Evolutionary conservation across 768 basidiomycete species (phyloP), one percentile per base, ranked within the genome.

Genomic region (Porpolomopsis calyptriformis): DNA sequence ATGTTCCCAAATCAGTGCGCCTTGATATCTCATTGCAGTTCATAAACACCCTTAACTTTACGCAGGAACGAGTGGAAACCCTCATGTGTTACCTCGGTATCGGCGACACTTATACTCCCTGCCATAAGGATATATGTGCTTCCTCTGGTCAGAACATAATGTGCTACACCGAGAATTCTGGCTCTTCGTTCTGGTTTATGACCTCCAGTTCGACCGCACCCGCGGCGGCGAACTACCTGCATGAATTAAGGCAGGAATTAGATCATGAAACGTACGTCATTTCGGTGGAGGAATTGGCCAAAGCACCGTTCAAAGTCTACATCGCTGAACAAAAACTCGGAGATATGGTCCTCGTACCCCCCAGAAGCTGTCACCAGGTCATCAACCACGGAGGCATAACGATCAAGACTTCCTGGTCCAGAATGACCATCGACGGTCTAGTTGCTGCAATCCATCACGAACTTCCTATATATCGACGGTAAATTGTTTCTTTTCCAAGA

Each of bases 171-270:
- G 83, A 86, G 56, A 64, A 77, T 19, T 70, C 63, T 33, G 85
- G 81, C 0, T 82, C 80, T 1, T 80, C 86, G 1, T 85, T 79
- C 56, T 90, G 87, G 88, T 89, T 90, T 62, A 86, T 91, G 83
- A 87, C 88, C 1, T 66, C 71, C 49, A 69, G 76, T 22, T 68
- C 74, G 0, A 73, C 70, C 48, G 77, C 82, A 11, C 66, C 71
- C 8, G 60, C 55, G 8, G 82, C 75, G 4, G 65, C 76, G 0
- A 59, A 65, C 22, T 85, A 81, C 56, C 86, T 90, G 50, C 70
- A 73, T 3, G 56, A 60, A 4, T 61, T 83, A 22, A 59, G 63
- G 0, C 66, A 75, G 39, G 80, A 80, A 58, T 56, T 90, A 4
- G 88, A 91, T 56, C 76, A 85, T 53, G 88, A 91, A 62, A 74